phyloP scores from a whole-genome alignment of 78 protist species.

The Paratrimastix pyriformis region DNA sequence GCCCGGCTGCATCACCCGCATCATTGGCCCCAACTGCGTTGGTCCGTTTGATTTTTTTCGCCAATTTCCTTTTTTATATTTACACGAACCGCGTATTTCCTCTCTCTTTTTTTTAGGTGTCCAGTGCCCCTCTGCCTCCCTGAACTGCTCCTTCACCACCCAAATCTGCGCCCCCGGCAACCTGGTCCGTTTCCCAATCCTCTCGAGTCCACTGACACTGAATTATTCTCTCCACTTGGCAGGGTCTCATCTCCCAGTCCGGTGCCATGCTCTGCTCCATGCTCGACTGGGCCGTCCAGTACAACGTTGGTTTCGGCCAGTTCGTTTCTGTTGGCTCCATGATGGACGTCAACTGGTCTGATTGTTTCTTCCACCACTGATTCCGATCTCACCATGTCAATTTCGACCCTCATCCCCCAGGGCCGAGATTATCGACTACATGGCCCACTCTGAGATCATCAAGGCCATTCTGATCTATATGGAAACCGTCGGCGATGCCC shows the following conservation, averaged over 20 bases:
- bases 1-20: neutral
- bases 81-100: no score
- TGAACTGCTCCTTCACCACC: slow-evolving; percentile 15
- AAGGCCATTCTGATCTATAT: slow-evolving; percentile 13
- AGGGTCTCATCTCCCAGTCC: slow-evolving; percentile 24
- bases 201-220: no score
- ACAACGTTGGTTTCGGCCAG: slow-evolving; percentile 12
- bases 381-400: neutral
- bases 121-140: neutral
- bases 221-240: no score
- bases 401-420: neutral
- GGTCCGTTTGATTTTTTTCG: no score
- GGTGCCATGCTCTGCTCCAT: slow-evolving; percentile 20
- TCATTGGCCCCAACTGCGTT: slow-evolving; percentile 24
- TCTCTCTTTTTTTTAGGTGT: no score
- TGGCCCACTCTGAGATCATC: neutral
- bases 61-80: no score
- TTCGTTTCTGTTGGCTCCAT: slow-evolving; percentile 13
- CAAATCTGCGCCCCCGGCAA: neutral
- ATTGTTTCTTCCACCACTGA: neutral
- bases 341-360: slow-evolving; percentile 12
- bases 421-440: slow-evolving; percentile 3
- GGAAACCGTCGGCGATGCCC: slow-evolving; percentile 17
- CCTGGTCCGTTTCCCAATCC: no score
- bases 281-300: neutral